phyloP scores from a whole-genome alignment of 1,284 basidiomycete species.

The Trichosporon coremiiforme region DNA sequence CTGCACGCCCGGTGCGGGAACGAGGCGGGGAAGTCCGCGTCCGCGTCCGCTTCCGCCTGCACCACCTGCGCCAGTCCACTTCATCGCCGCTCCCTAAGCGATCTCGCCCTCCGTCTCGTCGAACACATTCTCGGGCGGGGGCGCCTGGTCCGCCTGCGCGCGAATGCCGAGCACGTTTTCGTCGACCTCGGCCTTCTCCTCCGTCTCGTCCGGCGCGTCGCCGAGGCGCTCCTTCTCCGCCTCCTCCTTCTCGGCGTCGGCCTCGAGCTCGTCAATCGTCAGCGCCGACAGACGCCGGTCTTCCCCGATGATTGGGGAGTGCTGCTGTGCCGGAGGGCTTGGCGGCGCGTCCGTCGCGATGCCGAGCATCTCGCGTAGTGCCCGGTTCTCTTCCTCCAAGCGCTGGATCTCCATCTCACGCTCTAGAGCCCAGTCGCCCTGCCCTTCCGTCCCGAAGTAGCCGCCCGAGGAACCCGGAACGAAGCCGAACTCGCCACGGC shows the following conservation, averaged over 20 bases:
- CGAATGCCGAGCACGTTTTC: slow-evolving; percentile 29
- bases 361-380: slow-evolving; percentile 70
- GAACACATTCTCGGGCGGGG: slow-evolving; percentile 31
- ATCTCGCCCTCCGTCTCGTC: slow-evolving; percentile 34
- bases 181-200: slow-evolving; percentile 16
- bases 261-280: slow-evolving; percentile 49
- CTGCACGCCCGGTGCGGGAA: not conserved
- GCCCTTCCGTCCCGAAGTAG: slow-evolving; percentile 52
- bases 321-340: slow-evolving; percentile 24
- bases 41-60: too few relatives aligned
- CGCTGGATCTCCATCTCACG: slow-evolving; percentile 79
- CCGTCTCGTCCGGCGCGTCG: slow-evolving; percentile 18
- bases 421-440: slow-evolving; percentile 77
- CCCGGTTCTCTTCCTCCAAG: slow-evolving; percentile 76
- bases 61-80: not conserved
- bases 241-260: slow-evolving; percentile 45
- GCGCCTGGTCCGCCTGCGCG: slow-evolving; percentile 22
- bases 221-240: slow-evolving; percentile 25
- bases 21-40: too few relatives aligned
- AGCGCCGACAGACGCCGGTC: slow-evolving; percentile 42
- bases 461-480: slow-evolving; percentile 48
- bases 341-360: slow-evolving; percentile 58
- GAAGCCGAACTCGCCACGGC: slow-evolving; percentile 40
- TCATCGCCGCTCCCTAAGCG: slow-evolving; percentile 14
- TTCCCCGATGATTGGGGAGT: slow-evolving; percentile 18